Evolutionary conservation across 139 green algal genomes (phyloP).

Genomic region (Tetraselmis chui): DNA sequence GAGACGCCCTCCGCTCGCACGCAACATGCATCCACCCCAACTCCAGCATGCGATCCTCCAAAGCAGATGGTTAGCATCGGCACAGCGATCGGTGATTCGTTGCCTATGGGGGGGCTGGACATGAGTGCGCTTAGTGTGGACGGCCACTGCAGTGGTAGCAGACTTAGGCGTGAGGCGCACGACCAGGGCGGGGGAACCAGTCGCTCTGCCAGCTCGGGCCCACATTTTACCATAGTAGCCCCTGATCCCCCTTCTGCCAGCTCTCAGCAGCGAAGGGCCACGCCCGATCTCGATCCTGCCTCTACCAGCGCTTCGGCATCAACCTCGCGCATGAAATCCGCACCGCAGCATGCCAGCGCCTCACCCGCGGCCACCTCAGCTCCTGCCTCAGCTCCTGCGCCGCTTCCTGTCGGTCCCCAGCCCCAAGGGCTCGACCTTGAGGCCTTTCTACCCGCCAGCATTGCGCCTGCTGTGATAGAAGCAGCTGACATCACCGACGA

Average conservation of each 20-base stretch:
- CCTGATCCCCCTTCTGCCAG: not conserved
- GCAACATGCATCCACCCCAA: too few relatives aligned
- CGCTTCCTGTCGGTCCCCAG: not conserved
- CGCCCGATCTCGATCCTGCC: not conserved
- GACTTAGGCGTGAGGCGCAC: too few relatives aligned
- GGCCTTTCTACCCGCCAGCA: not conserved
- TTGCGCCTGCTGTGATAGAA: not conserved
- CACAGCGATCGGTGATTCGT: not conserved
- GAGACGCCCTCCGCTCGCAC: too few relatives aligned
- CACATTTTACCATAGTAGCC: not conserved
- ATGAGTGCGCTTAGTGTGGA: not conserved
- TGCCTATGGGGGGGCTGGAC: not conserved
- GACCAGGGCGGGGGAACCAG: too few relatives aligned
- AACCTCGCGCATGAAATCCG: not conserved
- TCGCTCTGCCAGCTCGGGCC: too few relatives aligned
- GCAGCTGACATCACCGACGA: slow-evolving; percentile 6
- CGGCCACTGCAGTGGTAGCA: too few relatives aligned
- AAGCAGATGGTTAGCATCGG: not conserved
- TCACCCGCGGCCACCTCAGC: not conserved
- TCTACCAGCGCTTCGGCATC: not conserved
- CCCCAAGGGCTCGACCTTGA: slow-evolving; percentile 6
- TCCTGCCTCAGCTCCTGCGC: not conserved
- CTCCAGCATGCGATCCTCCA: too few relatives aligned
- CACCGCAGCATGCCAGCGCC: not conserved
- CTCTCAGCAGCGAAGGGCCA: not conserved